phyloP scores from a whole-genome alignment of 805 yeast genomes.

The Wickerhamiella musiphila region DNA sequence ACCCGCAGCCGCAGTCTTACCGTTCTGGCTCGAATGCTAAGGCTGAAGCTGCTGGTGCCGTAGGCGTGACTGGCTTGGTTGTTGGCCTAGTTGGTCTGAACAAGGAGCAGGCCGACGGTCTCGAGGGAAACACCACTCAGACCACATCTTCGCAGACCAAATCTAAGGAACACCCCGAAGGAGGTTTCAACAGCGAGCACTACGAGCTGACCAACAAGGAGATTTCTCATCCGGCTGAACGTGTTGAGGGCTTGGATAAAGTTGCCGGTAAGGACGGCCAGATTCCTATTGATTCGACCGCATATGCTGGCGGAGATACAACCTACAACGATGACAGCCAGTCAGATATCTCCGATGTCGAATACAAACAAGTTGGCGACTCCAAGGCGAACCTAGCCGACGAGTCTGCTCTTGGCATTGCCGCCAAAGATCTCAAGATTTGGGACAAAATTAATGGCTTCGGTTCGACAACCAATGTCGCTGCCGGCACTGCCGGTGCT shows the following conservation, averaged over 20 bases:
- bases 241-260: neutral
- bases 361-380: neutral
- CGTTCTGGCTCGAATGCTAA: neutral
- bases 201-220: neutral
- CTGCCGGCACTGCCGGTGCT: neutral
- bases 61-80: conserved; percentile 1
- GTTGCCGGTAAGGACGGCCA: neutral
- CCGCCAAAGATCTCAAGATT: neutral
- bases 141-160: neutral
- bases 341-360: neutral
- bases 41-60: neutral
- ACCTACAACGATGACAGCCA: neutral
- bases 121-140: conserved; percentile 1
- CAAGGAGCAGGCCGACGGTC: neutral
- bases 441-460: neutral
- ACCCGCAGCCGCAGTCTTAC: conserved; percentile 1
- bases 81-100: neutral
- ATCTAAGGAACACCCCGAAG: neutral
- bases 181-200: neutral
- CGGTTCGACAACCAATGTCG: neutral
- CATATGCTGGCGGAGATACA: neutral
- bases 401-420: neutral
- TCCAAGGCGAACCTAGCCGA: neutral
- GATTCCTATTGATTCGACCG: conserved; percentile 1
- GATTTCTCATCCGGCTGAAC: neutral